Percentiles rank a stretch among this genome's conserved stretches.
Conservation (phyloP, 805 yeast genomes). For the Tetrapisispora taiwanensis region DNA sequence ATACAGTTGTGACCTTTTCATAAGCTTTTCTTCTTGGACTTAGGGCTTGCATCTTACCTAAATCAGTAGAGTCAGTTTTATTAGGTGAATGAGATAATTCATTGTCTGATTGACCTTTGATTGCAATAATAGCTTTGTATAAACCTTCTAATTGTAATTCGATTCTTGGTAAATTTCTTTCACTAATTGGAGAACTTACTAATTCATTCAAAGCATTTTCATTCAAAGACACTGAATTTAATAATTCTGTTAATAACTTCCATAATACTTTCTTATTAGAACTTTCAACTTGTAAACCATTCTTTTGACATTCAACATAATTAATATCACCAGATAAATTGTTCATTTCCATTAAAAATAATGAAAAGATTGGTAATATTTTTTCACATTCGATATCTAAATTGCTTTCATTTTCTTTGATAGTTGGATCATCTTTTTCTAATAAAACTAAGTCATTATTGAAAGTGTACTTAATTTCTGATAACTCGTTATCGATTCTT, state of each 20-base stretch:
- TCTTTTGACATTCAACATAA: conserved; percentile 61
- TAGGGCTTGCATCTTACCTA: conserved; percentile 63
- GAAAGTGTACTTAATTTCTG: conserved; percentile 51
- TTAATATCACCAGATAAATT: conserved; percentile 59
- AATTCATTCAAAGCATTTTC: conserved; percentile 42
- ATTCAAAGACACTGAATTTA: conserved; percentile 61
- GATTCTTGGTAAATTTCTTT: conserved; percentile 35
- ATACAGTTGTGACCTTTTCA: conserved; percentile 43
- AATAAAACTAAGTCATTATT: conserved; percentile 46
- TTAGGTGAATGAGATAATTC: neutral
- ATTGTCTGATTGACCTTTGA: conserved; percentile 37
- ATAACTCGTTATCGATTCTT: conserved; percentile 49
- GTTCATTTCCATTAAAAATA: conserved; percentile 51
- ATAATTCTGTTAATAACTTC: conserved; percentile 56
- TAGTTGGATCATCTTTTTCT: conserved; percentile 34
- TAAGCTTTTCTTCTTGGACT: conserved; percentile 53
- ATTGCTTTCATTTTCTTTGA: conserved; percentile 34
- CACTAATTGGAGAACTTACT: conserved; percentile 38
- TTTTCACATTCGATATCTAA: conserved; percentile 46
- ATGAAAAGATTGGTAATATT: conserved; percentile 44
- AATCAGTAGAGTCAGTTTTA: conserved; percentile 23
- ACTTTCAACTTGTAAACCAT: conserved; percentile 75
- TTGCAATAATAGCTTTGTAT: conserved; percentile 55
- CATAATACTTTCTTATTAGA: conserved; percentile 70
- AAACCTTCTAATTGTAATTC: conserved; percentile 50